Base-by-base conservation (phyloP, 176 grass and related monocot genomes). In the Pontederia crassipes region DNA sequence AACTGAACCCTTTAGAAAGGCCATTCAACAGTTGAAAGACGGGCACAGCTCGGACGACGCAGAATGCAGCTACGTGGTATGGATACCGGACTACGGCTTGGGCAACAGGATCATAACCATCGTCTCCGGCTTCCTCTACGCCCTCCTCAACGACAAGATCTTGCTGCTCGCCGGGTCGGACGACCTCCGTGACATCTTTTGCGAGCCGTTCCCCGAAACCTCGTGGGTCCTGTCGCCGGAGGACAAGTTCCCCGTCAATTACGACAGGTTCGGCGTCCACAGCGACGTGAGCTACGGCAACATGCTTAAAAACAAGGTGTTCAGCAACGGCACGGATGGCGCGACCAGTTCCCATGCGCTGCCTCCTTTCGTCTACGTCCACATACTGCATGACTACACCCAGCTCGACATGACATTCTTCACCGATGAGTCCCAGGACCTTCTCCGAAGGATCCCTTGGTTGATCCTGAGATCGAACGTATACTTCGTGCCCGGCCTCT, bases 41-140 rank as follows among this genome's bases (percentile, higher is more conserved):
- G 26, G 16, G 8, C 10, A 14, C 59, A 16, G 59, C 59, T 15
- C 14, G 1, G 59, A 8, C 0, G 6, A 27, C 1, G 2, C 29
- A 35, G 59, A 61, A 4, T 61, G 59, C 59, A 61, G n/a, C 32
- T 61, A 61, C 29, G 59, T 61, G 29, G 59, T 45, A 13, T 61
- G 59, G 59, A 12, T 45, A 14, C 59, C 28, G 15, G 8, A 28
- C 12, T 28, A 45, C 29, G 59, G 59, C 12, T 45, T 61, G 14
- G 59, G 59, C 28, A 61, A 61, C 28, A 61, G 58, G 29, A 40
- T 61, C 28, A 61, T 61, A 14, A 16, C 29, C 28, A 40, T 61
- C 32, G 13, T 10, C 29, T 45, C 59, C 28, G 29, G 29, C 24
- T 45, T 61, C 28, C 59, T 61, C 59, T 61, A 61, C 29, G 28